Evolutionary conservation across 2,329 filamentous ascomycete genomes (phyloP), one percentile per base, ranked within the genome.

Genomic region (Catunica adiposa): DNA sequence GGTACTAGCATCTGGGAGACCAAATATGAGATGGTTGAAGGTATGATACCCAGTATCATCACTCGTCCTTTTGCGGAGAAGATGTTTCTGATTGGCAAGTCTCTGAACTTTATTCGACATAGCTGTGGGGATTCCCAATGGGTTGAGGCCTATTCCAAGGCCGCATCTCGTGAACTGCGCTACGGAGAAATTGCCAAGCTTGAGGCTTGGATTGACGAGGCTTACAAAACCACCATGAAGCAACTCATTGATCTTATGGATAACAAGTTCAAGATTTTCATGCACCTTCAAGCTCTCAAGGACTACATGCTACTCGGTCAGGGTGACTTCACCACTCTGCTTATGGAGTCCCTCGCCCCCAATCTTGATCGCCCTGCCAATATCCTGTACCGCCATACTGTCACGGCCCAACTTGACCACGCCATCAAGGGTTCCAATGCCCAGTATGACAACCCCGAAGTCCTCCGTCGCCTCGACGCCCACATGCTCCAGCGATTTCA

Each of bases 211-310:
- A 98, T 98, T 62, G 92, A 96, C 62, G 87, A 96, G 63, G 92
- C 94, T 1, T 95, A 98, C 72, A 95, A 94, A 68, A 92, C 88
- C 0, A 97, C 94, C 4, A 98, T 98, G 90, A 88, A 88, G 56
- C 84, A 90, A 14, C 75, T 97, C 26, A 94, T 95, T 63, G 78
- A 89, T 64, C 78, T 98, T 55, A 96, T 98, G 90, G 86, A 84
- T 54, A 83, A 83, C 62, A 97, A 96, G 64, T 98, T 98, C 70
- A 87, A 90, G 61, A 74, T 98, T 0, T 95, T 96, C 64, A 85
- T 94, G 56, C 94, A 98, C 66, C 75, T 98, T 1, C 80, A 83
- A 59, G 92, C 90, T 0, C 74, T 98, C 51, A 98, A 97, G 69
- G 88, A 89, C 64, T 98, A 97, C 65, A 83, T 98, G 54, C 75